Base-by-base conservation (phyloP, 805 yeast species). In the Schwanniomyces polymorphus region DNA sequence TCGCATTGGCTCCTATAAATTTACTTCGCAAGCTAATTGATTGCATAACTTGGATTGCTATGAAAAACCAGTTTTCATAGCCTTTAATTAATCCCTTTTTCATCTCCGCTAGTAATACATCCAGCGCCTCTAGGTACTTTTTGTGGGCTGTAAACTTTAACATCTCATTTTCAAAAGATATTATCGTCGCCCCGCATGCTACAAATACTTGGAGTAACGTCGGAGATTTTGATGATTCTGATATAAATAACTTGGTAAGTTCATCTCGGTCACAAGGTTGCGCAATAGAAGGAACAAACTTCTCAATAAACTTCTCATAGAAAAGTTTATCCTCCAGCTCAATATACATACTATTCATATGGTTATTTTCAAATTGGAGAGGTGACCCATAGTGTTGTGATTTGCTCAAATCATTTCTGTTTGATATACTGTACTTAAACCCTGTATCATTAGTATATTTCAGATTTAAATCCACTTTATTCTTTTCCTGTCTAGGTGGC, bases 161-260 rank as follows among this genome's bases (percentile, higher is more conserved):
- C 4, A 58, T 63, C 1, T 59, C 57, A 18, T 61, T 58, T 11
- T 59, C 56, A 58, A 68, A 68, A 5, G 68, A 65, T 10, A 73
- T 47, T 49, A 57, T 72, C 0, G 76, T 54, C 3, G 74, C 71
- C 7, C 78, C 79, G 56, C 78, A 73, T 9, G 75, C 69, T 41
- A 60, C 55, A 16, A 72, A 72, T 2, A 74, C 61, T n/a, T 57
- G 58, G 43, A 60, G 56, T 38, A 72, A 48, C 5, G 65, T 53
- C 3, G 55, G 46, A 39, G 69, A 70, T 10, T 51, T 49, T 4
- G 60, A 46, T 7, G 70, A 66, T 7, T 64, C 62, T 1, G 76
- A 75, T 0, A 74, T 55, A 49, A 74, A 74, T 1, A 74, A 67
- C 0, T 74, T 68, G 9, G 75, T 71, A 5, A 75, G 53, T 7